Evolutionary conservation across 768 basidiomycete species (phyloP).

Genomic region (Mycena maculata): DNA sequence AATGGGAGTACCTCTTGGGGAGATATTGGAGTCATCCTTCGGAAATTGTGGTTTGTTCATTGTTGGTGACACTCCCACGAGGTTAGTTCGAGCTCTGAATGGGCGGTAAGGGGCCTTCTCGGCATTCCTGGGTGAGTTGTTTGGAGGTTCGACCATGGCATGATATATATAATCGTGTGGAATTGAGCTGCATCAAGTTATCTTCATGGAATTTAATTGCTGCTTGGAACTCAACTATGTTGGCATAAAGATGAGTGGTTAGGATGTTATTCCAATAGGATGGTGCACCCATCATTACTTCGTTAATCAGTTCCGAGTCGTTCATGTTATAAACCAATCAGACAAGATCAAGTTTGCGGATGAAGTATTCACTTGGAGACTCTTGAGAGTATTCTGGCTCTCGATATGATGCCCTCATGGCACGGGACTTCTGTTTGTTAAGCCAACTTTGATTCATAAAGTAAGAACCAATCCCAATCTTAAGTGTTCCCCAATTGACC

Average conservation of each 20-base stretch:
- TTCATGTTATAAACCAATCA: slow-evolving; percentile 1
- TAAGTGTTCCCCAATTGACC: slow-evolving; percentile 43
- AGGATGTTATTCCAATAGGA: slow-evolving; percentile 40
- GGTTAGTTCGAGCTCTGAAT: too few species aligned
- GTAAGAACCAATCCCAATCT: slow-evolving; percentile 38
- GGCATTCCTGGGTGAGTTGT: too few species aligned
- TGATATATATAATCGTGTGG: too few species aligned
- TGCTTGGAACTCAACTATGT: not conserved
- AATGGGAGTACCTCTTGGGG: not conserved
- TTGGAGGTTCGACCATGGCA: too few species aligned
- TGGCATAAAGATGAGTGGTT: not conserved
- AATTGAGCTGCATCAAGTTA: not conserved
- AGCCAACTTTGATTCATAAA: slow-evolving; percentile 47
- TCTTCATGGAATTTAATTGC: slow-evolving; percentile 14
- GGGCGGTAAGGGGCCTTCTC: too few species aligned
- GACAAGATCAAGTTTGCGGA: slow-evolving; percentile 42
- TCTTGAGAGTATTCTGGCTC: slow-evolving; percentile 39
- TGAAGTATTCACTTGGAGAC: slow-evolving; percentile 48
- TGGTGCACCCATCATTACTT: slow-evolving; percentile 50
- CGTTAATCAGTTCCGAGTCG: slow-evolving; percentile 46
- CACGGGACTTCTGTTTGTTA: slow-evolving; percentile 43
- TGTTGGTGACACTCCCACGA: too few species aligned
- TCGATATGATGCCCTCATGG: slow-evolving; percentile 41
- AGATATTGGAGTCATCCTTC: not conserved
- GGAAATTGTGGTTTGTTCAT: not conserved